A percentile compares a stretch with the other conserved stretches of the same genome.
phyloP scores from a whole-genome alignment of 2,329 filamentous ascomycete genomes.

The Diaporthe eres region DNA sequence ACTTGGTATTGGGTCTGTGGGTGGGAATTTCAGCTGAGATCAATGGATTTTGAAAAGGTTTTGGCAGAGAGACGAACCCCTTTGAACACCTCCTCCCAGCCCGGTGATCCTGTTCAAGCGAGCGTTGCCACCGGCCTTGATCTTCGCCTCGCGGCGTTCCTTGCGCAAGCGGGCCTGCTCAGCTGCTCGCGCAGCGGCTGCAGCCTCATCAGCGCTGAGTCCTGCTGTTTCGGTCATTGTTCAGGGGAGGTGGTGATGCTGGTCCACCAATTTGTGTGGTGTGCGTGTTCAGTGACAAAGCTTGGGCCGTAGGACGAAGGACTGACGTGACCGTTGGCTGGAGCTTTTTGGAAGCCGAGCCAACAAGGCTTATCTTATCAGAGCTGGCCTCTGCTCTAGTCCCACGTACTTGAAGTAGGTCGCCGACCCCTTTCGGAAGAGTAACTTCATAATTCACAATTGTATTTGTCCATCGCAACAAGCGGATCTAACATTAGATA shows the following conservation, averaged over 20 bases:
- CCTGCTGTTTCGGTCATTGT: slow-evolving; percentile 59
- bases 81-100: slow-evolving; percentile 70
- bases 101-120: slow-evolving; percentile 83
- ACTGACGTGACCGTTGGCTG: slow-evolving; percentile 17
- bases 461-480: neutral
- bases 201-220: slow-evolving; percentile 57
- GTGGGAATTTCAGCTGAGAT: neutral
- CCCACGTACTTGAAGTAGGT: too few relatives aligned
- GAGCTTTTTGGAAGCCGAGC: slow-evolving; percentile 3
- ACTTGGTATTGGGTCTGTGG: slow-evolving; percentile 36
- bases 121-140: slow-evolving; percentile 78
- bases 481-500: neutral
- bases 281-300: slow-evolving; percentile 14
- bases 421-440: neutral
- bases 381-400: neutral
- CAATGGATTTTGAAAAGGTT: slow-evolving; percentile 25
- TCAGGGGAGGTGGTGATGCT: neutral
- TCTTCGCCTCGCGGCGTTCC: slow-evolving; percentile 84
- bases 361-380: slow-evolving; percentile 34
- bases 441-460: neutral
- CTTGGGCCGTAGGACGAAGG: neutral
- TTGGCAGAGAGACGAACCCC: slow-evolving; percentile 53
- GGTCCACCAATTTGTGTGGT: slow-evolving; percentile 17
- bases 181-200: slow-evolving; percentile 65
- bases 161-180: slow-evolving; percentile 82